Base-by-base conservation (phyloP, 2,329 filamentous ascomycete genomes). In the Boeremia lycopersici region DNA sequence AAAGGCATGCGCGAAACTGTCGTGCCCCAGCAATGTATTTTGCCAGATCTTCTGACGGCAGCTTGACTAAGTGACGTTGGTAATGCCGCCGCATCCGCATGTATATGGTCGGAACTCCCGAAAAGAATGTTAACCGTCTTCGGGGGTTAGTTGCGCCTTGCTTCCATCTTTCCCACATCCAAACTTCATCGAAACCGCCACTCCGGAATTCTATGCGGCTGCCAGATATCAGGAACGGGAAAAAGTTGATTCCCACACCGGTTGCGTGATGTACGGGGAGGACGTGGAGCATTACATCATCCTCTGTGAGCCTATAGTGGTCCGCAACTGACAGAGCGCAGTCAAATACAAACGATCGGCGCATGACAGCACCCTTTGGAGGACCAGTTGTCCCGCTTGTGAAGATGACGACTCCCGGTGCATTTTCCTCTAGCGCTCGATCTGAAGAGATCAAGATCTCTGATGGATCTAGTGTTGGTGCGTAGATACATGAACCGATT, bases 341-440 rank as follows among this genome's bases (percentile, higher is more conserved):
- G 38, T 74, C 70, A 53, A 75, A 75, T 9, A 75, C 69, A 57
- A 74, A 79, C 1, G 73, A 70, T 33, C 77, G 67, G 9, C 76
- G 72, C 77, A 79, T 79, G 0, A 80, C 75, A 25, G 76, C 74
- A 13, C 76, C 78, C 58, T 80, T 80, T 0, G 78, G 78, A 0
- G 74, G 74, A 0, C 78, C 78, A 2, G 78, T 80, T 0, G 77
- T 80, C 1, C 78, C 78, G n/a, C 75, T 78, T 4, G 77, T 80
- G 65, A 79, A 80, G 23, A 80, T 79, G 2, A 80, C 77, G 6
- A 79, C 71, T 4, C 71, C 74, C 1, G 74, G 72, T 13, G 60
- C 74, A 50, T 74, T 78, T 42, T 79, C 74, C 38, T 76, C 70
- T 12, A 78, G 64, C 10, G 72, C 71, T 13, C 68, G 63, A 52